A percentile compares a stretch with the other conserved stretches of the same genome.
phyloP scores from a whole-genome alignment of 805 yeast genomes.

The Ogataea dorogensis region DNA sequence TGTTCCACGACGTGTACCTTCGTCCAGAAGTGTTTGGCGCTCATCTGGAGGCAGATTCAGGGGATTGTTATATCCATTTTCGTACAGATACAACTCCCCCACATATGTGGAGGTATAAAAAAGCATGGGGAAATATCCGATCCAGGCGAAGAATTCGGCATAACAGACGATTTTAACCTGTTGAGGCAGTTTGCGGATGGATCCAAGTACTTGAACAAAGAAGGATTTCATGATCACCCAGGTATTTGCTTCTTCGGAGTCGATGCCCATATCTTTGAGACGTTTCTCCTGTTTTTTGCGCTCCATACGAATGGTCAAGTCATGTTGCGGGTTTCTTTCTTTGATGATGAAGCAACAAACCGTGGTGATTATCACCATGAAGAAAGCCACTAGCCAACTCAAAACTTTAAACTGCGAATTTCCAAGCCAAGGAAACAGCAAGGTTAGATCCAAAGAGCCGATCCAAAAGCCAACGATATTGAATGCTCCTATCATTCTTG shows the following conservation, averaged over 20 bases:
- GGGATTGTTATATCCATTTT: slow-evolving; percentile 38
- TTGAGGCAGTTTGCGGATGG: slow-evolving; percentile 43
- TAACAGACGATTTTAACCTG: slow-evolving; percentile 51
- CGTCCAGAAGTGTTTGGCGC: slow-evolving; percentile 37
- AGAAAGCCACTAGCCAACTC: slow-evolving; percentile 40
- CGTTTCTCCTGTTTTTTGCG: slow-evolving; percentile 34
- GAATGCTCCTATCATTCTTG: slow-evolving; percentile 59
- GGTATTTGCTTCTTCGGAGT: slow-evolving; percentile 24
- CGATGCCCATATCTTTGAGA: slow-evolving; percentile 37
- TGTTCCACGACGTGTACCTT: slow-evolving; percentile 51
- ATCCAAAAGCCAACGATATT: slow-evolving; percentile 56
- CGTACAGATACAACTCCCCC: slow-evolving; percentile 52
- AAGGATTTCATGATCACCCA: slow-evolving; percentile 26
- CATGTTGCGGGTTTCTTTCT: slow-evolving; percentile 50
- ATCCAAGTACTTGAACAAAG: slow-evolving; percentile 35
- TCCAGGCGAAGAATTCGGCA: slow-evolving; percentile 66
- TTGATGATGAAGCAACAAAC: slow-evolving; percentile 41
- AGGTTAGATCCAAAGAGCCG: slow-evolving; percentile 46
- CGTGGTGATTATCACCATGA: slow-evolving; percentile 41
- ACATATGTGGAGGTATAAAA: slow-evolving; percentile 67
- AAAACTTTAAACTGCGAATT: slow-evolving; percentile 51
- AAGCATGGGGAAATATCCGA: slow-evolving; percentile 64
- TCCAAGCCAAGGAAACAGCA: slow-evolving; percentile 41
- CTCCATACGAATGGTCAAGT: slow-evolving; percentile 39
- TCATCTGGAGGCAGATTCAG: slow-evolving; percentile 41